Conservation (phyloP, 495 filamentous ascomycete genomes). For the Cercophora scortea region DNA sequence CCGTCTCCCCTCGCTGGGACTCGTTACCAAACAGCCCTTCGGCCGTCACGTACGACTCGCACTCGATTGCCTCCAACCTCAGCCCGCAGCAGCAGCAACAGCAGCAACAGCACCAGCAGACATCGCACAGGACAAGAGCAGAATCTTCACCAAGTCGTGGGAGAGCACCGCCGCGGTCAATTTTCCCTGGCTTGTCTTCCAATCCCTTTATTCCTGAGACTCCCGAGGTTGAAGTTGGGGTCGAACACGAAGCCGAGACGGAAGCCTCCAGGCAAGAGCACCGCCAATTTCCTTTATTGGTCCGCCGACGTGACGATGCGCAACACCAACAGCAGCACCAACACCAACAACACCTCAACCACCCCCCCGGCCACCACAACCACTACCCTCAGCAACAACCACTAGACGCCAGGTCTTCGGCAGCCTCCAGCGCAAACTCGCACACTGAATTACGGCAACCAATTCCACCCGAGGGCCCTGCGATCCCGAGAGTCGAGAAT, state of each 20-base stretch:
- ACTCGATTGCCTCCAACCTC: constrained; percentile 6
- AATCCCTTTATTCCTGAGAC: constrained; percentile 25
- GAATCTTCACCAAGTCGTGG: constrained; percentile 16
- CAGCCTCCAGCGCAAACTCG: constrained; percentile 6
- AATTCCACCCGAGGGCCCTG: constrained; percentile 12
- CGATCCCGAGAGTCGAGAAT: constrained; percentile 33
- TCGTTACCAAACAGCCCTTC: constrained; percentile 23
- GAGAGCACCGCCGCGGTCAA: constrained; percentile 14
- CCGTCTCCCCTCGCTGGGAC: constrained; percentile 37
- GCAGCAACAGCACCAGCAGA: constrained; percentile 3
- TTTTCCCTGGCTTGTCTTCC: constrained; percentile 25
- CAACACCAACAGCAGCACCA: not conserved
- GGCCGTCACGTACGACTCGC: constrained; percentile 3
- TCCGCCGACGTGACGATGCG: constrained; percentile 19
- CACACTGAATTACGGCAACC: constrained; percentile 16
- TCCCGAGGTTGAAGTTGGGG: not conserved
- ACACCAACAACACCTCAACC: no score
- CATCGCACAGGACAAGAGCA: constrained; percentile 13
- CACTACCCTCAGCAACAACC: no score
- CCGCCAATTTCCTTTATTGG: constrained; percentile 17
- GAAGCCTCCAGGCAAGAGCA: not conserved
- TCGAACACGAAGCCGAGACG: not conserved
- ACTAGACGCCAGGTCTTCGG: no score
- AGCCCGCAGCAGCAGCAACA: constrained; percentile 5
- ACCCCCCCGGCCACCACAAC: no score